Percentiles rank a stretch among this genome's conserved stretches.
phyloP scores from a whole-genome alignment of 2,329 filamentous ascomycete species.

The Colletotrichum eremochloae region DNA sequence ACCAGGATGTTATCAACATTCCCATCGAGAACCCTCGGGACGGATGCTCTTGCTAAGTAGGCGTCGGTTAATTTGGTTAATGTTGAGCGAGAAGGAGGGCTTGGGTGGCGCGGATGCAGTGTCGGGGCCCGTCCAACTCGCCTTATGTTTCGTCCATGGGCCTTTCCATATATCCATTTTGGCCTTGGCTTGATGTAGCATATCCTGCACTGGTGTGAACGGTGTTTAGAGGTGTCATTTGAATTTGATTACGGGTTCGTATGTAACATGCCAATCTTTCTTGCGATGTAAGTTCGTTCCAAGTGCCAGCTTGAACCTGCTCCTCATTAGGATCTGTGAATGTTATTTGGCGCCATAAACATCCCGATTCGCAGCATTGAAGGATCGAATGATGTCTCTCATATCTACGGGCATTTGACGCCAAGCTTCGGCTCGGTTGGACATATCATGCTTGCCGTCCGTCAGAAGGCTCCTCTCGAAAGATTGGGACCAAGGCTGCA shows the following conservation, averaged over 20 bases:
- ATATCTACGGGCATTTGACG: neutral
- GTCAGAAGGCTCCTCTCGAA: conserved; percentile 29
- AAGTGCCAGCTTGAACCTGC: no score
- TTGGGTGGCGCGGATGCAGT: conserved; percentile 27
- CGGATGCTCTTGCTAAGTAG: conserved; percentile 74
- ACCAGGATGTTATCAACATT: conserved; percentile 98
- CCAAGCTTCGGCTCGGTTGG: conserved; percentile 10
- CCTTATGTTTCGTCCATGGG: conserved; percentile 38
- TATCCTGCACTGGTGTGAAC: conserved; percentile 42
- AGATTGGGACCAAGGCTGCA: conserved; percentile 27
- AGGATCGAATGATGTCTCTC: neutral
- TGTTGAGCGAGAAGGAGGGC: conserved; percentile 16
- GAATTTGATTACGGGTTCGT: conserved; percentile 37
- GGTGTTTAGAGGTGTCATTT: conserved; percentile 42
- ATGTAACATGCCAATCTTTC: conserved; percentile 8
- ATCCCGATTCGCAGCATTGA: neutral
- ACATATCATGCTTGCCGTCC: conserved; percentile 31
- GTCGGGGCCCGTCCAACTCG: conserved; percentile 22
- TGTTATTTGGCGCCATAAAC: neutral
- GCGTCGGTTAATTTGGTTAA: conserved; percentile 25
- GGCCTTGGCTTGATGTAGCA: conserved; percentile 43
- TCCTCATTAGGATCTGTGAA: neutral
- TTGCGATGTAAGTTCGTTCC: neutral
- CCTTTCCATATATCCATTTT: conserved; percentile 39
- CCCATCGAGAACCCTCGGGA: conserved; percentile 94